Base-by-base conservation (phyloP, 73 alveolate genomes). In the Paramecium caudatum region DNA sequence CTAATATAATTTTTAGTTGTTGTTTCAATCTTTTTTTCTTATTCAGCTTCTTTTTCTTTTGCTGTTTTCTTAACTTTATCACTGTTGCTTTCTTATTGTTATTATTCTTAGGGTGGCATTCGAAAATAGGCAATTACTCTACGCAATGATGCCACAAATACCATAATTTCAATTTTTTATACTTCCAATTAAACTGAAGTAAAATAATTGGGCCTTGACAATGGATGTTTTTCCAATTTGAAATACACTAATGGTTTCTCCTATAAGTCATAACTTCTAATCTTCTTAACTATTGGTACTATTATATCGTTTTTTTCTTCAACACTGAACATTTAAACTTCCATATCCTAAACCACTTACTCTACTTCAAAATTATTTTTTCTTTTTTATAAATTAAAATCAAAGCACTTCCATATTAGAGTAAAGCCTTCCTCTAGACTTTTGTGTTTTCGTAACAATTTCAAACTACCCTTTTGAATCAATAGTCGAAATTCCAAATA, bases 281-380 rank as follows among this genome's bases (percentile, higher is more conserved):
- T 41, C 12, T 74, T 74, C 65, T 74, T 74, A 0, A 74, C 88
- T 16, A 74, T 74, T 1, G 88, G 88, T 74, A 74, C 88, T 3
- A 74, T 45, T 1, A 74, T 74, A 74, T 74, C 88, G 19, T 74
- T 74, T 30, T 74, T 74, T 34, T 74, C 88, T 41, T 74, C 88
- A 8, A 74, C 62, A n/a, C 69, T 39, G 12, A 74, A 74, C 88
- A 74, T 74, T 8, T 74, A 45, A 41, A 74, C 88, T 39, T 74
- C 88, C 68, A 74, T 41, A 16, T 74, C 69, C 43, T 74, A 21
- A 15, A 74, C 21, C n/a, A 36, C 43, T 19, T 41, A 41, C 10
- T 74, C 88, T 2, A 41, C 25, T 74, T 74, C 88, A 45, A 41
- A 74, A 37, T 74, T 74, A 74, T 74, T 74, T 15, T 47, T 21